Percentiles rank a stretch among this genome's conserved stretches.
Conservation (phyloP, 108 stramenopile species). For the Chaetoceros tenuissimus region DNA sequence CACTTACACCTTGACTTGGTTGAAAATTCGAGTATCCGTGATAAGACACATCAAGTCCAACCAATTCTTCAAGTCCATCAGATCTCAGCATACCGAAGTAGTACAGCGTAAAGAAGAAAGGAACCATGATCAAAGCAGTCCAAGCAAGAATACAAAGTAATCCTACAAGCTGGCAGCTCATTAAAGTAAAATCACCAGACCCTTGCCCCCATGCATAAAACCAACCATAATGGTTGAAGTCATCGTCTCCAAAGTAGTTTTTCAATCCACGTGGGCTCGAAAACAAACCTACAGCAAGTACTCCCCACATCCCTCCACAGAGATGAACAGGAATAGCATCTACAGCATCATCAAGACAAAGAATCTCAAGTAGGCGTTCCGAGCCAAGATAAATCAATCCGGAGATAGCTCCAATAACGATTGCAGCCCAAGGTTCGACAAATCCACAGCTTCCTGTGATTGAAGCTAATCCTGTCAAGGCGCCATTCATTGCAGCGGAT, state of each 20-base stretch:
- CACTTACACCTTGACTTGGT: too few species aligned
- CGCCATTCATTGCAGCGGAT: constrained; percentile 43
- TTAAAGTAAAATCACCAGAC: constrained; percentile 36
- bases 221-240: constrained; percentile 41
- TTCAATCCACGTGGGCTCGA: constrained; percentile 30
- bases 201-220: constrained; percentile 53
- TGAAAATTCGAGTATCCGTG: too few species aligned
- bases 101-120: constrained; percentile 61
- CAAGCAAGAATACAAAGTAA: constrained; percentile 64
- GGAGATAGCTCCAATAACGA: constrained; percentile 70
- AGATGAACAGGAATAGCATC: constrained; percentile 92
- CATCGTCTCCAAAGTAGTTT: constrained; percentile 22
- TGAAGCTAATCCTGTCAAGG: constrained; percentile 66
- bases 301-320: constrained; percentile 72
- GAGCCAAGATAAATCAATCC: constrained; percentile 60
- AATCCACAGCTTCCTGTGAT: constrained; percentile 83
- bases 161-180: constrained; percentile 64
- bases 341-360: constrained; percentile 86
- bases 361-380: constrained; percentile 45
- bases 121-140: constrained; percentile 45
- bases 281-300: constrained; percentile 73
- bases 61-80: constrained; percentile 62
- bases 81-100: constrained; percentile 69
- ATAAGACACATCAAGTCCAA: constrained; percentile 64
- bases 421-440: constrained; percentile 75